Evolutionary conservation across 1,284 basidiomycete species (phyloP), one percentile per base, ranked within the genome.

Genomic region (Ustilago esculenta): DNA sequence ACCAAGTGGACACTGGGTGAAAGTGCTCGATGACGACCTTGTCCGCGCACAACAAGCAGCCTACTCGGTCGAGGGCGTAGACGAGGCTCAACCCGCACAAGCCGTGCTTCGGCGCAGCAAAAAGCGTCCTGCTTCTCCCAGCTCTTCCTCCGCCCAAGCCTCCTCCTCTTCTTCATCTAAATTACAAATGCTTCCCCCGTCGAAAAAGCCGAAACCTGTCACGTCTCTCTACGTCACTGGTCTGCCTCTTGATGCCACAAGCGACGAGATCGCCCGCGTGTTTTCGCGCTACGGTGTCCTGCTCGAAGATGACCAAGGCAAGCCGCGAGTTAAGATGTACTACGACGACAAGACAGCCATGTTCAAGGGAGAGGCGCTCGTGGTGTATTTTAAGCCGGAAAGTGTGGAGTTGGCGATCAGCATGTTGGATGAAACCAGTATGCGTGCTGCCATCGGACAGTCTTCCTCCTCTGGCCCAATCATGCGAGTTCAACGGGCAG

Each of bases 311-410:
- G 90, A 94, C 74, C 85, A 89, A 12, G 93, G 92, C 11, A 86
- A 91, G 50, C 90, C 91, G 12, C 90, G 94, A 72, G 87, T 98
- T 81, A 97, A 98, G 85, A 86, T 98, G 84, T 98, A 99, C 82
- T 89, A 90, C 51, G 88, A 88, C 65, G 61, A 66, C 2, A 46
- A 48, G 27, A 89, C 92, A 63, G 93, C 93, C n/a, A 83, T 86
- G 29, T 98, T 98, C 83, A 96, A 89, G 76, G 95, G 96, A 29
- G 95, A 98, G 72, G 95, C 95, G 1, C 84, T 98, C 65, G 89
- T 99, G 55, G 93, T 97, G 41, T 99, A 92, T 83, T 96, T 98
- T 86, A 97, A 97, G 82, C 92, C 95, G 79, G 95, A 94, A 65
- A 94, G 91, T 25, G 96, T 98, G 15, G 84, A 86, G 11, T 85